A percentile compares a stretch with the other conserved stretches of the same genome.
These are phyloP conservation scores for Pichia thaimueangensis DNA, from an alignment of 805 yeast genomes.

Conservation along the genomic window DNA sequence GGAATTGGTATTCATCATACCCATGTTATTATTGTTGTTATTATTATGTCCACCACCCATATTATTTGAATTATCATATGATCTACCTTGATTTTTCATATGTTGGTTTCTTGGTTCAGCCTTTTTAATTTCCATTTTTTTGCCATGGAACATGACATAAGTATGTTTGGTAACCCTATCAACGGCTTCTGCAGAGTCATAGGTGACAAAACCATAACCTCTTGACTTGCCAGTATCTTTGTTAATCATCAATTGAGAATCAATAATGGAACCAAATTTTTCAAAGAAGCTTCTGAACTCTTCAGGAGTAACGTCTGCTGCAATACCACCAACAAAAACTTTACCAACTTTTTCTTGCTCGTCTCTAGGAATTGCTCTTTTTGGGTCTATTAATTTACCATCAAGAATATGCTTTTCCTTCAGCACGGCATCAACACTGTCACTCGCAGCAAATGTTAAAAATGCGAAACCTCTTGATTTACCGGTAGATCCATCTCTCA, in stretches of 20 bases:
- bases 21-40: slow-evolving; percentile 13
- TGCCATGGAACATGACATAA: slow-evolving; percentile 79
- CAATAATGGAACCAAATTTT: slow-evolving; percentile 85
- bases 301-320: slow-evolving; percentile 85
- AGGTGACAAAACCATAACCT: slow-evolving; percentile 96
- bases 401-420: slow-evolving; percentile 83
- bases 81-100: slow-evolving; percentile 8
- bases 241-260: slow-evolving; percentile 95
- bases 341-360: slow-evolving; percentile 96
- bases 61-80: slow-evolving; percentile 19
- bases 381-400: slow-evolving; percentile 95
- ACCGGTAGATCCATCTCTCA: slow-evolving; percentile 85
- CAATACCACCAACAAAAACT: slow-evolving; percentile 95
- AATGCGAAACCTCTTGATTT: slow-evolving; percentile 95
- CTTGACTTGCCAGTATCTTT: slow-evolving; percentile 95
- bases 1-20: background rate
- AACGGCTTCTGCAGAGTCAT: slow-evolving; percentile 90
- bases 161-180: slow-evolving; percentile 80
- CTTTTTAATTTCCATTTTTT: slow-evolving; percentile 74
- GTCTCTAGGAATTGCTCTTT: slow-evolving; percentile 94
- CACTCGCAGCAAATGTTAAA: slow-evolving; percentile 75
- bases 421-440: slow-evolving; percentile 79
- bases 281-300: slow-evolving; percentile 84
- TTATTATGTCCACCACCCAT: slow-evolving; percentile 18
- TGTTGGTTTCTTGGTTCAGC: slow-evolving; percentile 80